Conservation (phyloP, 2,329 filamentous ascomycete genomes). For the Hymenotorrendiella dingleyae region DNA sequence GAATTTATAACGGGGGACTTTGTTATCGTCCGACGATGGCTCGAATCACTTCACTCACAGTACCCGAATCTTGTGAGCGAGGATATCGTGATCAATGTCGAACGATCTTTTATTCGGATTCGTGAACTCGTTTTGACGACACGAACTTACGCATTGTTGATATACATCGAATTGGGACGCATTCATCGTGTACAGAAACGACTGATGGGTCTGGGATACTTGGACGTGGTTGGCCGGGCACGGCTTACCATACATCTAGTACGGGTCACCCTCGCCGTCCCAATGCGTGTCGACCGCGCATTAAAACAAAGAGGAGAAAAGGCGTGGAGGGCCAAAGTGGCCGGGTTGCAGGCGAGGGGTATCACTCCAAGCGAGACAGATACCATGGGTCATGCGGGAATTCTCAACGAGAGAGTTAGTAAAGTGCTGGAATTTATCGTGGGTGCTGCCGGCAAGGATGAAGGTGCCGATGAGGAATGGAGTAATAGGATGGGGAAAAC, state of each 20-base stretch:
- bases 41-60: constrained; percentile 31
- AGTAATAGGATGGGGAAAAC: constrained; percentile 21
- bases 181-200: constrained; percentile 35
- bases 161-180: constrained; percentile 35
- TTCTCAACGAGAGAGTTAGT: constrained; percentile 34
- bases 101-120: constrained; percentile 32
- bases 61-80: constrained; percentile 34
- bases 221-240: constrained; percentile 33
- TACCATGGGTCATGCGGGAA: constrained; percentile 27
- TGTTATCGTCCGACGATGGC: constrained; percentile 31
- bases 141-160: constrained; percentile 33
- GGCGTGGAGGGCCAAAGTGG: constrained; percentile 33
- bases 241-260: constrained; percentile 34
- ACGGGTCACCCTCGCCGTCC: constrained; percentile 34
- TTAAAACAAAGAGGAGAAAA: constrained; percentile 33
- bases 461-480: constrained; percentile 33
- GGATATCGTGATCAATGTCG: constrained; percentile 33
- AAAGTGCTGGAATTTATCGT: constrained; percentile 36
- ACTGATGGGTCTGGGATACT: constrained; percentile 33
- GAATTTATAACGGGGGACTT: constrained; percentile 37
- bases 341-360: constrained; percentile 32
- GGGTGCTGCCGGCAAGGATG: constrained; percentile 35
- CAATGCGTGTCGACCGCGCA: constrained; percentile 36
- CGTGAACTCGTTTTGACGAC: constrained; percentile 35
- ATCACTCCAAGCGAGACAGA: constrained; percentile 27